These are phyloP conservation scores for Scheffersomyces ergatensis DNA, from an alignment of 805 yeast genomes.

Conservation along the genomic window DNA sequence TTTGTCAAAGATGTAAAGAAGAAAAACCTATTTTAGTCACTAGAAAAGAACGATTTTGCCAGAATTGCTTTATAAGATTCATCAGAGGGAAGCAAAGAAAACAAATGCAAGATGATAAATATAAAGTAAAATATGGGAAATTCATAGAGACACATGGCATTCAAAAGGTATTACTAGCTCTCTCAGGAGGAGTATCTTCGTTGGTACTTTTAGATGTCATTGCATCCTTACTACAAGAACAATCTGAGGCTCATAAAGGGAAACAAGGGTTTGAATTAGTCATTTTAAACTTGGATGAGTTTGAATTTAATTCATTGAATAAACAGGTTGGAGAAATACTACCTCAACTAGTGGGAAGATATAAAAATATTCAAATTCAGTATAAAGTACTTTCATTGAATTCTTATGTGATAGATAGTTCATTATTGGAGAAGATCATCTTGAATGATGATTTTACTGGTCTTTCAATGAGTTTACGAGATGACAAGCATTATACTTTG, in stretches of 20 bases:
- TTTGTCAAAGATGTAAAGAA: constrained; percentile 52
- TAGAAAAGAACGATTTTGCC: constrained; percentile 66
- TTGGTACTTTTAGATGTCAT: constrained; percentile 68
- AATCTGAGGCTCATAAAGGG: constrained; percentile 58
- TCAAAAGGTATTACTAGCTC: constrained; percentile 54
- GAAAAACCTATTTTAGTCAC: constrained; percentile 44
- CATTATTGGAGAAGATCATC: constrained; percentile 26
- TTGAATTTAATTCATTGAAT: constrained; percentile 13
- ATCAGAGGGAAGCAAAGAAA: constrained; percentile 78
- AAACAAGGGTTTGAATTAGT: constrained; percentile 63
- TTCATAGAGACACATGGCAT: constrained; percentile 26
- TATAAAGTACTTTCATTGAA: constrained; percentile 43
- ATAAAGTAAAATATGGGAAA: constrained; percentile 63
- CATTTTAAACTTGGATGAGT: constrained; percentile 49
- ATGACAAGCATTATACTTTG: constrained; percentile 13
- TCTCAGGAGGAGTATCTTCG: constrained; percentile 69
- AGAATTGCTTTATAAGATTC: constrained; percentile 66
- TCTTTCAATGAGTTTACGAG: constrained; percentile 7
- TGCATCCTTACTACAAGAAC: constrained; percentile 60
- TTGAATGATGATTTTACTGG: constrained; percentile 28
- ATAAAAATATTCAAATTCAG: constrained; percentile 22
- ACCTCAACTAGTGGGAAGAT: constrained; percentile 14
- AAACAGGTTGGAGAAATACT: constrained; percentile 13
- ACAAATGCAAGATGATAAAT: constrained; percentile 69
- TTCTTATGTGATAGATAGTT: constrained; percentile 30